A percentile compares a stretch with the other conserved stretches of the same genome.
phyloP scores from a whole-genome alignment of 1,284 basidiomycete species.

The Ustilago bromivora region DNA sequence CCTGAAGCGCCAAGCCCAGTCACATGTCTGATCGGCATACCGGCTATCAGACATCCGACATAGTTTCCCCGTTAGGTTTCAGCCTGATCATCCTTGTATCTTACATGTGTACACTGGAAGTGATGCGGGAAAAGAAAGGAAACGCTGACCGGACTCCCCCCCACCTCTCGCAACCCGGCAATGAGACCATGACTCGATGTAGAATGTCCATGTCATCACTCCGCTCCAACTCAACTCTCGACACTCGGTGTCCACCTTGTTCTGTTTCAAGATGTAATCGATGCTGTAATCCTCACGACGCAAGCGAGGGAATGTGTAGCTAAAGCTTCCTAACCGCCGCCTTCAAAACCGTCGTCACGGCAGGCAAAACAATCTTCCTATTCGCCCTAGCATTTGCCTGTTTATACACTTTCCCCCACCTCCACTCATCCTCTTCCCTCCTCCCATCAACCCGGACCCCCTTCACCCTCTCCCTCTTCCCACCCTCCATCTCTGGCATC shows the following conservation, averaged over 20 bases:
- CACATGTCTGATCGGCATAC: constrained; percentile 10
- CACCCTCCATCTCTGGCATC: constrained; percentile 36
- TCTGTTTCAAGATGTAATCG: no score
- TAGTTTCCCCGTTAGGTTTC: background rate
- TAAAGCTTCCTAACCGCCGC: constrained; percentile 37
- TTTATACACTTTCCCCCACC: constrained; percentile 55
- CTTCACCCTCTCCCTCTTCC: constrained; percentile 55
- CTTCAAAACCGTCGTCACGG: constrained; percentile 47
- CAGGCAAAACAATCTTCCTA: constrained; percentile 63
- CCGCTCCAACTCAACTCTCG: no score
- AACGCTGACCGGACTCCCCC: no score
- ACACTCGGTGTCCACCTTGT: no score
- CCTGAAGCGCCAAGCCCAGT: constrained; percentile 13
- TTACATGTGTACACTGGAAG: background rate
- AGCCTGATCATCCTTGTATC: background rate
- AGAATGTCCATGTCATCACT: no score
- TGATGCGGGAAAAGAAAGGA: no score
- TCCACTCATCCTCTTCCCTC: constrained; percentile 13
- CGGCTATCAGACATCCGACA: background rate
- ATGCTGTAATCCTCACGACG: no score
- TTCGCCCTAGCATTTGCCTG: constrained; percentile 64
- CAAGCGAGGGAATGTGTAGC: background rate
- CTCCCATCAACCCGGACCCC: constrained; percentile 44
- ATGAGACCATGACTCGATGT: no score
- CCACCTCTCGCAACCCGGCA: no score